A percentile compares a stretch with the other conserved stretches of the same genome.
phyloP scores from a whole-genome alignment of 2,329 filamentous ascomycete species.

The Diplodia mutila region DNA sequence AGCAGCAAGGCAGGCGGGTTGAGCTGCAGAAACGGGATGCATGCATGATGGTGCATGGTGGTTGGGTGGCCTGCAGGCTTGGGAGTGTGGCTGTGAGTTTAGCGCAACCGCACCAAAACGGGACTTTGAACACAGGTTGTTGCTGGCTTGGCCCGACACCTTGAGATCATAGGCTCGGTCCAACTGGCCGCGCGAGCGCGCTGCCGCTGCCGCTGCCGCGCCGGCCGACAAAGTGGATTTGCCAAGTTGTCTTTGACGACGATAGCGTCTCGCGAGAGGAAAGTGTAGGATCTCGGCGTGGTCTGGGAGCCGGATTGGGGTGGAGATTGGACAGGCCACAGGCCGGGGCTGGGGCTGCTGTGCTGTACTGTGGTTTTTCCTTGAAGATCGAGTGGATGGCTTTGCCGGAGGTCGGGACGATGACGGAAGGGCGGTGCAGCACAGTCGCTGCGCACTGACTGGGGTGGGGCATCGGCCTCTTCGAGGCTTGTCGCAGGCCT shows the following conservation, averaged over 20 bases:
- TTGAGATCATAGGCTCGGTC: not conserved
- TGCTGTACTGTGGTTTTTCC: slow-evolving; percentile 1
- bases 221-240: not conserved
- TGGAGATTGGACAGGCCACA: slow-evolving; percentile 4
- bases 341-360: slow-evolving; percentile 14
- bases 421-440: not conserved
- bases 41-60: not conserved
- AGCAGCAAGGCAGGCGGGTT: not conserved
- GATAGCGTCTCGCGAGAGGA: not conserved
- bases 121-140: not conserved
- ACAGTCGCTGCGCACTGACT: not conserved
- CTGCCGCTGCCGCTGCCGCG: not conserved
- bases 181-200: not conserved
- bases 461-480: not conserved
- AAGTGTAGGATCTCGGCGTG: not conserved
- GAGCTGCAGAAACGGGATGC: not conserved
- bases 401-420: not conserved
- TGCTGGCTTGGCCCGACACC: not conserved
- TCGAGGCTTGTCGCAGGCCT: slow-evolving; percentile 4
- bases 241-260: not conserved
- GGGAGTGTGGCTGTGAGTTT: not conserved
- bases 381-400: slow-evolving; percentile 4
- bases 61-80: slow-evolving; percentile 1
- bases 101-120: not conserved
- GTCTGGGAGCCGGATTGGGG: not conserved